Conservation (phyloP, 1,284 basidiomycete genomes). For the Pseudozyma flocculosa region DNA sequence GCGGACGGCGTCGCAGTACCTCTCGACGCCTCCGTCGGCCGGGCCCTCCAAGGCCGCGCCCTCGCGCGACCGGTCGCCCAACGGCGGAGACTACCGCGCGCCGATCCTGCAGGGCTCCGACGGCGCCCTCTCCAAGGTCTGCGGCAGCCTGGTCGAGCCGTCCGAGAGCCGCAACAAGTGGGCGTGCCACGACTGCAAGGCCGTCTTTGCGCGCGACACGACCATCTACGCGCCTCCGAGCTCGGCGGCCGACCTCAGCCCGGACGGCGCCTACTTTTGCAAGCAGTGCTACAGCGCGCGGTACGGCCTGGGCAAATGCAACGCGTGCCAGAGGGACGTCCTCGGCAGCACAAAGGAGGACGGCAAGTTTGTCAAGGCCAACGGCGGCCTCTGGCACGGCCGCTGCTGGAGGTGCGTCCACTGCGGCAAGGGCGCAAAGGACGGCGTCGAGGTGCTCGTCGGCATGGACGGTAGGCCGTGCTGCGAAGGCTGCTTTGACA, state of each 20-base stretch:
- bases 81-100: conserved; percentile 21
- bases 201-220: conserved; percentile 41
- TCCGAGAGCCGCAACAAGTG: conserved; percentile 26
- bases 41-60: neutral
- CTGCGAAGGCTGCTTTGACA: conserved; percentile 43
- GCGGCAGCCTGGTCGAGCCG: conserved; percentile 44
- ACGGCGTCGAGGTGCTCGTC: conserved; percentile 23
- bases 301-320: conserved; percentile 37
- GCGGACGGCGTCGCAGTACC: neutral
- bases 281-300: conserved; percentile 30
- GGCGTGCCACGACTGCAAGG: conserved; percentile 33
- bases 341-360: conserved; percentile 47
- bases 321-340: conserved; percentile 21
- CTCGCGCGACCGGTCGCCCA: neutral
- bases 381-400: conserved; percentile 39
- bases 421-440: conserved; percentile 13
- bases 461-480: conserved; percentile 42
- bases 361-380: conserved; percentile 40
- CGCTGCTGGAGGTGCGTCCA: conserved; percentile 38
- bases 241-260: conserved; percentile 2
- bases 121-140: conserved; percentile 43
- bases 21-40: neutral
- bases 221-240: conserved; percentile 44
- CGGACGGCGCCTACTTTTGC: conserved; percentile 32
- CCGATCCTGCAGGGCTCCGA: conserved; percentile 33